Evolutionary conservation across 1,139 yeast species (phyloP).

Genomic region (Pneumocystis murina): DNA sequence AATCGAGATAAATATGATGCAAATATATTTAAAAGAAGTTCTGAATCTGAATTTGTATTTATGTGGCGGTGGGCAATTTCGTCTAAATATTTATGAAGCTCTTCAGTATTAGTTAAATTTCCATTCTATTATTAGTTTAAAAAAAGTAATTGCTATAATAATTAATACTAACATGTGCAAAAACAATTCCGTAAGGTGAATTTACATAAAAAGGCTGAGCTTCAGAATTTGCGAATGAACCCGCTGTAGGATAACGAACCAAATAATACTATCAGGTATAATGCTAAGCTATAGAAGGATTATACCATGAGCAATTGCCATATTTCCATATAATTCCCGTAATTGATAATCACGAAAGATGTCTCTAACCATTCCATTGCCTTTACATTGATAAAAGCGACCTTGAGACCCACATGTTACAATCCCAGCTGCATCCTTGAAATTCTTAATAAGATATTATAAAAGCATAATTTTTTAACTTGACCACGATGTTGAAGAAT

Average conservation of each 20-base stretch:
- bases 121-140: constrained; percentile 38
- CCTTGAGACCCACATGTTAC: constrained; percentile 93
- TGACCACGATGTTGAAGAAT: constrained; percentile 96
- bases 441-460: constrained; percentile 8
- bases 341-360: constrained; percentile 74
- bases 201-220: constrained; percentile 98
- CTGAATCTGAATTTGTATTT: constrained; percentile 93
- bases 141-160: background rate
- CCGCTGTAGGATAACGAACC: constrained; percentile 92
- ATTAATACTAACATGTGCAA: constrained; percentile 41
- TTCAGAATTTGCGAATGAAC: constrained; percentile 91
- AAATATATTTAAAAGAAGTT: constrained; percentile 70
- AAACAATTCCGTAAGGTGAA: constrained; percentile 82
- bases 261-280: background rate
- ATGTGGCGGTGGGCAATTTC: constrained; percentile 93
- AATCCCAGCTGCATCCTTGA: constrained; percentile 87
- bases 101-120: constrained; percentile 74
- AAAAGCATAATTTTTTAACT: background rate
- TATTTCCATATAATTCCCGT: constrained; percentile 69
- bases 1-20: constrained; percentile 85
- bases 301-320: constrained; percentile 73
- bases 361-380: constrained; percentile 97
- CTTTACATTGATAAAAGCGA: constrained; percentile 89
- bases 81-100: constrained; percentile 65
- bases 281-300: background rate